phyloP scores from a whole-genome alignment of 331 rosid genomes.

The Malus hybrid region DNA sequence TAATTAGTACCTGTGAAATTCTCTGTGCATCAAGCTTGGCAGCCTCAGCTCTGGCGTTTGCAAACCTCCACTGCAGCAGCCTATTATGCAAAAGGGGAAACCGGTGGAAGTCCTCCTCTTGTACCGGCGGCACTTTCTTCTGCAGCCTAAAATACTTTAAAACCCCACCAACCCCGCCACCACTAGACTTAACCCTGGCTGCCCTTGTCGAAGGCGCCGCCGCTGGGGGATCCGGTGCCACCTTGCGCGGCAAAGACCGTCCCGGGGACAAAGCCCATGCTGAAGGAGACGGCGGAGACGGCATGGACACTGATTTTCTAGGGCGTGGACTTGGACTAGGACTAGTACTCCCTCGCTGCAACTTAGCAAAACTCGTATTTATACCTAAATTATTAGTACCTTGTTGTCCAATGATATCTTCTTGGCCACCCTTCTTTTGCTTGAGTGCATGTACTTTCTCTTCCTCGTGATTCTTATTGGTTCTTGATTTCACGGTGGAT shows the following conservation, averaged over 20 bases:
- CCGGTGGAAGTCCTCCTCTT: slow-evolving; percentile 51
- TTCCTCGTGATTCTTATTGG: slow-evolving; percentile 4
- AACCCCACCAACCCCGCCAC: slow-evolving; percentile 34
- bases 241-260: slow-evolving; percentile 12
- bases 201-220: not conserved
- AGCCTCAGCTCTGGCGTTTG: slow-evolving; percentile 46
- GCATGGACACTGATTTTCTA: not conserved
- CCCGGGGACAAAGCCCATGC: slow-evolving; percentile 89
- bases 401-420: not conserved
- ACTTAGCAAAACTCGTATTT: not conserved
- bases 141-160: slow-evolving; percentile 52
- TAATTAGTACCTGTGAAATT: slow-evolving; percentile 31
- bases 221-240: not conserved
- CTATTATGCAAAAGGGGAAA: slow-evolving; percentile 49
- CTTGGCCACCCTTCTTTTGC: slow-evolving; percentile 14
- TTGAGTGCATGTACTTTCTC: not conserved
- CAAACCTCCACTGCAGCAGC: slow-evolving; percentile 65
- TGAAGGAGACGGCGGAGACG: slow-evolving; percentile 30
- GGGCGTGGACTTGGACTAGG: not conserved
- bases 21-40: slow-evolving; percentile 25
- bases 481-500: slow-evolving; percentile 40
- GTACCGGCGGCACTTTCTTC: slow-evolving; percentile 35
- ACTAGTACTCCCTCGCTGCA: slow-evolving; percentile 23
- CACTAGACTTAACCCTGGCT: not conserved
- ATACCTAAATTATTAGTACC: not conserved